Evolutionary conservation across 805 yeast species (phyloP).

Genomic region (Yamadazyma akitaensis): DNA sequence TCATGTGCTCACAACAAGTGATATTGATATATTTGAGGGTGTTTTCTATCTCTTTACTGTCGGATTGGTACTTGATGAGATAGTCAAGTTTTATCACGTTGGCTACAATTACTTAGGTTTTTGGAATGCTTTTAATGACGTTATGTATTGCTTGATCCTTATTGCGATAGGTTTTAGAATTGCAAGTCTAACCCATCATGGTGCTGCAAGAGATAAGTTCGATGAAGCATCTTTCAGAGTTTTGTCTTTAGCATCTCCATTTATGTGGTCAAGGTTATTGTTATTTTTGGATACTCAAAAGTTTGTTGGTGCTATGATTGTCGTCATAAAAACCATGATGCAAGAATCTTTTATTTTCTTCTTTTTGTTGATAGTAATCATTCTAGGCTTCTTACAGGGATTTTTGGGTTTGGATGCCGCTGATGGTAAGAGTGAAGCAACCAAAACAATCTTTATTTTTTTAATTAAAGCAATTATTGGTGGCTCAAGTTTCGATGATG

Average conservation of each 20-base stretch:
- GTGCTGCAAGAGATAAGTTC: constrained; percentile 25
- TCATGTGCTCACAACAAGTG: constrained; percentile 38
- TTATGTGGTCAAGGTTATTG: constrained; percentile 79
- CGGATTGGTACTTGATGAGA: constrained; percentile 66
- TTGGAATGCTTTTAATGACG: constrained; percentile 75
- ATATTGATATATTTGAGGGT: constrained; percentile 46
- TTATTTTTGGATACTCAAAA: constrained; percentile 73
- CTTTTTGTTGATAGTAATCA: constrained; percentile 64
- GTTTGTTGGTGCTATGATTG: constrained; percentile 87
- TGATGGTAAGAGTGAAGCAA: constrained; percentile 79
- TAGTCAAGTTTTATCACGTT: constrained; percentile 68
- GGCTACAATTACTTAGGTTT: constrained; percentile 71
- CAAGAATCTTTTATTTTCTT: constrained; percentile 82
- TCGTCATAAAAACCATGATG: constrained; percentile 82
- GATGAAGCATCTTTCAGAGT: constrained; percentile 65
- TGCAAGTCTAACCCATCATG: constrained; percentile 29
- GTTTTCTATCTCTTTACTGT: constrained; percentile 62
- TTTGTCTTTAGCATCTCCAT: constrained; percentile 77
- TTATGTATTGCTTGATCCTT: constrained; percentile 55
- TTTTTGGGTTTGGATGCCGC: constrained; percentile 84
- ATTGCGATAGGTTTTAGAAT: constrained; percentile 56
- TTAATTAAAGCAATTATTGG: constrained; percentile 73
- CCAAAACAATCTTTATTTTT: constrained; percentile 57
- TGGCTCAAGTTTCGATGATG: constrained; percentile 67
- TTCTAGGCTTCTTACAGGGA: constrained; percentile 81